These are phyloP conservation scores for Pseudogymnoascus sp. DNA, from an alignment of 2,329 filamentous ascomycete genomes.

Conservation along the genomic window DNA sequence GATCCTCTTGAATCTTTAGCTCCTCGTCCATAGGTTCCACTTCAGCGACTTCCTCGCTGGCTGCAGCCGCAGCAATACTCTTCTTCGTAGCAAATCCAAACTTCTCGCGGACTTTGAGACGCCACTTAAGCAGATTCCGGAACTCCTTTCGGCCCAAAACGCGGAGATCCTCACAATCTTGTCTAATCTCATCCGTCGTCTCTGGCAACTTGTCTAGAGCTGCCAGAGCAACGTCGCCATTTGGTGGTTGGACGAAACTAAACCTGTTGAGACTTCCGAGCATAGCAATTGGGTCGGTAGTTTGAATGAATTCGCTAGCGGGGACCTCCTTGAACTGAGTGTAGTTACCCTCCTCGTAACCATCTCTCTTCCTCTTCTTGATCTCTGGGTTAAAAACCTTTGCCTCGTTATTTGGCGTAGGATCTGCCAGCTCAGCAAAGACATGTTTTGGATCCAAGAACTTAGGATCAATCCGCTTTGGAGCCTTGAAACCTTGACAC, in stretches of 20 bases:
- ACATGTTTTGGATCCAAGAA: slow-evolving; percentile 85
- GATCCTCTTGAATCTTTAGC: slow-evolving; percentile 76
- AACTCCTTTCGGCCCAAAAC: slow-evolving; percentile 93
- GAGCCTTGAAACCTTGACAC: slow-evolving; percentile 89
- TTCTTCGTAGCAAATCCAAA: slow-evolving; percentile 76
- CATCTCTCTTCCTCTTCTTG: slow-evolving; percentile 95
- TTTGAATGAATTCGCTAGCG: slow-evolving; percentile 90
- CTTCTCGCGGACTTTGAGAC: slow-evolving; percentile 77
- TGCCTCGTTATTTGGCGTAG: slow-evolving; percentile 88
- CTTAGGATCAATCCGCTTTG: slow-evolving; percentile 84
- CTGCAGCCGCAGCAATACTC: slow-evolving; percentile 36
- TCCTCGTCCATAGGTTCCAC: slow-evolving; percentile 93
- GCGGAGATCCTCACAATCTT: slow-evolving; percentile 75
- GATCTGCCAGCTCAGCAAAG: slow-evolving; percentile 82
- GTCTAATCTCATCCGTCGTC: slow-evolving; percentile 73
- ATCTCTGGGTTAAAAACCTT: slow-evolving; percentile 96
- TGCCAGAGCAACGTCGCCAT: slow-evolving; percentile 77
- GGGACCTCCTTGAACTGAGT: slow-evolving; percentile 83
- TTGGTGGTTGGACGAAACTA: slow-evolving; percentile 69
- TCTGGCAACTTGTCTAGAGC: slow-evolving; percentile 80
- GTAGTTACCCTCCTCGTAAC: slow-evolving; percentile 94
- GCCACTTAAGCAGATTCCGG: slow-evolving; percentile 80
- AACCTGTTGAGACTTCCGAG: slow-evolving; percentile 79
- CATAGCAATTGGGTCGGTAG: slow-evolving; percentile 84
- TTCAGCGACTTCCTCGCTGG: slow-evolving; percentile 61